Evolutionary conservation across 2,329 filamentous ascomycete species (phyloP).

Genomic region (Dactylellina drechsleri): DNA sequence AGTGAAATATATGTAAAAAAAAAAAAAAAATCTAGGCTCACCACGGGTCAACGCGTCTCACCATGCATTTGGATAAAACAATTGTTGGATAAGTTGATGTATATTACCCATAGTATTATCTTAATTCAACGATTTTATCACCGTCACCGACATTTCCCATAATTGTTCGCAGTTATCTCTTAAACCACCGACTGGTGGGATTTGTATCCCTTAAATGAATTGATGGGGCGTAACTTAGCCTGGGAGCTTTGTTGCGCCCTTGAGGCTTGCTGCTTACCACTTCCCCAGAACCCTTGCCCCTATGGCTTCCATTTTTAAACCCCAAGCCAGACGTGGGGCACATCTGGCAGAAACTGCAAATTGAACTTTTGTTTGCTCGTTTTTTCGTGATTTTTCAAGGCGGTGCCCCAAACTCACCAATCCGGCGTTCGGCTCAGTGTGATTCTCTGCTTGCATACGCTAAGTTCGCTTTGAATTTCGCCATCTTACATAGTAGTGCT

Average conservation of each 20-base stretch:
- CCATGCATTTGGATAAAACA: conserved; percentile 35
- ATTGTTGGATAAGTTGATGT: conserved; percentile 31
- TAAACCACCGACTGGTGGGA: conserved; percentile 53
- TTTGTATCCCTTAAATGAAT: conserved; percentile 18
- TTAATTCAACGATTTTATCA: too few relatives aligned
- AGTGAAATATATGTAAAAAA: background rate
- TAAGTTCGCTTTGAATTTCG: conserved; percentile 49
- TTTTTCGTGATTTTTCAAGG: conserved; percentile 29
- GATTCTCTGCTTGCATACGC: conserved; percentile 43
- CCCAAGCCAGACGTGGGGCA: conserved; percentile 43
- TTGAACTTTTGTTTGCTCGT: background rate
- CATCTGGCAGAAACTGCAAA: background rate
- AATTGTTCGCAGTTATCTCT: conserved; percentile 27
- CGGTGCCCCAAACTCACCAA: conserved; percentile 35
- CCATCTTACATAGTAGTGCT: conserved; percentile 51
- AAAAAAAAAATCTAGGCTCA: conserved; percentile 54
- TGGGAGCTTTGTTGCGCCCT: conserved; percentile 8
- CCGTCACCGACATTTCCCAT: conserved; percentile 10
- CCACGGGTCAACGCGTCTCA: conserved; percentile 52
- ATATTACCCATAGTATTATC: too few relatives aligned
- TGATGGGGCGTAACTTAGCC: conserved; percentile 31
- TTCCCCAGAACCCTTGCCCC: conserved; percentile 36
- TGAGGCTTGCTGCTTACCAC: conserved; percentile 44
- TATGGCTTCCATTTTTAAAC: conserved; percentile 46
- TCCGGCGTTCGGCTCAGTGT: conserved; percentile 35